These are phyloP conservation scores for Nakaseomyces glabratus DNA, from an alignment of 1,139 yeast species.

Conservation along the genomic window DNA sequence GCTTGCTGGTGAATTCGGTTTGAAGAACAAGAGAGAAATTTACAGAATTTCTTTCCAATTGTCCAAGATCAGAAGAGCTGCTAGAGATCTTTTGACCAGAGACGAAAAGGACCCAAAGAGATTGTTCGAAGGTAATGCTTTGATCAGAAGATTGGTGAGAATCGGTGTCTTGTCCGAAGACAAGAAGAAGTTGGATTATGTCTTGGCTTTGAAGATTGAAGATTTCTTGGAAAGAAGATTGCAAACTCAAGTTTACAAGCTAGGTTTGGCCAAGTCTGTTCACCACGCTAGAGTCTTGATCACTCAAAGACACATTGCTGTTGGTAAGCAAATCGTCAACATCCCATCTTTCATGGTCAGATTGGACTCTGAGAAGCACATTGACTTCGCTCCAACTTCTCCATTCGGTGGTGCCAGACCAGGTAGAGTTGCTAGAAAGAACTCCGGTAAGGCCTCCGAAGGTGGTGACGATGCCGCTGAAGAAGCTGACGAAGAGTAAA, in stretches of 20 bases:
- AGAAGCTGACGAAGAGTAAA: conserved; percentile 50
- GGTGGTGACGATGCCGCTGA: conserved; percentile 46
- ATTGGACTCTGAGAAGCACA: conserved; percentile 99
- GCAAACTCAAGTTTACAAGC: conserved; percentile 99
- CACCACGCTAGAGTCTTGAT: conserved; percentile 99
- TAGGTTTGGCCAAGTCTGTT: conserved; percentile 98
- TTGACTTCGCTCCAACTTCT: conserved; percentile 97
- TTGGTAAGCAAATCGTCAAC: conserved; percentile 98
- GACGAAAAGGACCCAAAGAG: conserved; percentile 99
- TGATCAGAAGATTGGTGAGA: conserved; percentile 41
- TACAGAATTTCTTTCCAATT: conserved; percentile 65
- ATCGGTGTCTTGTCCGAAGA: conserved; percentile 98
- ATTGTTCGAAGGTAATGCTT: conserved; percentile 99
- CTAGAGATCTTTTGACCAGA: conserved; percentile 99
- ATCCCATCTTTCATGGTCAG: conserved; percentile 99
- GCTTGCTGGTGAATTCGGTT: conserved; percentile 99
- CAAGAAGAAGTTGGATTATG: conserved; percentile 99
- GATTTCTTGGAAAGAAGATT: conserved; percentile 99
- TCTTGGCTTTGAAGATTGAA: conserved; percentile 91
- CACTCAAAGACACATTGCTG: conserved; percentile 99
- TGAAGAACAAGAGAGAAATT: conserved; percentile 98
- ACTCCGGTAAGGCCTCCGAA: conserved; percentile 57
- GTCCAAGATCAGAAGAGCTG: conserved; percentile 99
- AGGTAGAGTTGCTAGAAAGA: conserved; percentile 99
- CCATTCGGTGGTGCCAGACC: conserved; percentile 99